Base-by-base conservation (phyloP, 2,329 filamentous ascomycete species). In the Cercospora sesami region DNA sequence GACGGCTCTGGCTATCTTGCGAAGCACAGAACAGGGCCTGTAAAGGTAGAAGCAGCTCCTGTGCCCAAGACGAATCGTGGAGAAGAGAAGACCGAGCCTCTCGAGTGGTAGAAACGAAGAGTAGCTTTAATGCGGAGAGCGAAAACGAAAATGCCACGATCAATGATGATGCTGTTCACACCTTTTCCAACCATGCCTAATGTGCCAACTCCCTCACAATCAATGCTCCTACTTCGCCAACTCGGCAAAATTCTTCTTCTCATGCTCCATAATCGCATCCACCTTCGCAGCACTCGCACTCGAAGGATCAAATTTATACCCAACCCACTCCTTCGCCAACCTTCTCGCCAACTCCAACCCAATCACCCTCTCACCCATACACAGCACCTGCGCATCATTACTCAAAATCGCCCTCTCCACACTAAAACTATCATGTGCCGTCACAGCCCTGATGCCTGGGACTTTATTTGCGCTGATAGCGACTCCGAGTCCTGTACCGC, bases 381-480 rank as follows among this genome's bases (percentile, higher is more conserved):
- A 96, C 69, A 96, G 81, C 33, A 96, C 92, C 81, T 96, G 92
- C 3, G 92, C 91, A 78, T 96, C 90, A 79, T 96, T 96, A 81
- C 90, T 93, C 75, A 94, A 81, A 10, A 96, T 86, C 21, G 90
- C 89, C 60, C 92, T 83, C 84, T 96, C 92, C 5, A 96, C 91
- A 65, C 86, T 90, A 83, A 94, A 96, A 72, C 89, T 90, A 78
- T 96, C 93, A 79, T 96, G 93, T 1, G 93, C 93, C 5, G 92
- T 96, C 18, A 96, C 93, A n/a, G 93, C 93, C 26, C 92, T 85
- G 69, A 96, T 88, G 5, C 92, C 92, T 66, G 89, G 90, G 71
- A 96, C 88, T 80, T 96, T 96, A 85, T 96, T 96, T 72, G 93
- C 93, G n/a, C 87, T 83, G 77, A 96, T 96, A 74, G 93, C 92